Evolutionary conservation across 306 rosid genomes (phyloP).

Genomic region (Prunus fruticosa): DNA sequence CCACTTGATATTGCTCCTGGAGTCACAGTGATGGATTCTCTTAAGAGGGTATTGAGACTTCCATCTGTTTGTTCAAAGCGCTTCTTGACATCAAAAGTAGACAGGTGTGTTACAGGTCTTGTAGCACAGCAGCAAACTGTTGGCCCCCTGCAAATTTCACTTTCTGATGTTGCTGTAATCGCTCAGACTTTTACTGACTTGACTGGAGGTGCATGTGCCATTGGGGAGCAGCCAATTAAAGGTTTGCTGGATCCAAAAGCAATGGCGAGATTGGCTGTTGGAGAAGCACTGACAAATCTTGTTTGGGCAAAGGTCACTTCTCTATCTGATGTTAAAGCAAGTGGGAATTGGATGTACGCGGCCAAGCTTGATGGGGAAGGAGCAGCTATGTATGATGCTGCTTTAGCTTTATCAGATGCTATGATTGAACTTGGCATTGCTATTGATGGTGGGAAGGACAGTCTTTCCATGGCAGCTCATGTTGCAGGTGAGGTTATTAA

Average conservation of each 20-base stretch:
- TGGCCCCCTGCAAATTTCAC: slow-evolving; percentile 85
- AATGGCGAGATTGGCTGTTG: slow-evolving; percentile 93
- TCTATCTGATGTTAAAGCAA: slow-evolving; percentile 87
- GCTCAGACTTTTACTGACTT: slow-evolving; percentile 69
- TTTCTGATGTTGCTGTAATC: slow-evolving; percentile 83
- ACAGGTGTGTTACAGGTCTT: slow-evolving; percentile 84
- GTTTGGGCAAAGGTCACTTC: slow-evolving; percentile 89
- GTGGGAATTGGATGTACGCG: slow-evolving; percentile 96
- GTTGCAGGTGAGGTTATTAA: slow-evolving; percentile 74
- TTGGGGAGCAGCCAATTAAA: slow-evolving; percentile 89
- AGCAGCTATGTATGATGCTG: slow-evolving; percentile 90
- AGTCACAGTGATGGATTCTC: slow-evolving; percentile 51
- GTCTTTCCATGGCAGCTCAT: slow-evolving; percentile 92
- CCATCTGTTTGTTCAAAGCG: slow-evolving; percentile 85
- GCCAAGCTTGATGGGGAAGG: slow-evolving; percentile 97
- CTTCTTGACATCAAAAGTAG: slow-evolving; percentile 73
- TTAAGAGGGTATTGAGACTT: slow-evolving; percentile 77
- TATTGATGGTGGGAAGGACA: slow-evolving; percentile 93
- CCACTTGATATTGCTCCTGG: slow-evolving; percentile 84
- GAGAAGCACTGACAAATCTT: slow-evolving; percentile 95
- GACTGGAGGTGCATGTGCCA: slow-evolving; percentile 90
- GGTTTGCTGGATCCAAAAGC: slow-evolving; percentile 86
- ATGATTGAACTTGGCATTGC: slow-evolving; percentile 91
- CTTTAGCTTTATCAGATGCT: slow-evolving; percentile 65
- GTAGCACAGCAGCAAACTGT: slow-evolving; percentile 95